Percentiles rank a stretch among this genome's conserved stretches.
These are phyloP conservation scores for Hevea brasiliensis DNA, from an alignment of 345 rosid species.

Conservation along the genomic window DNA sequence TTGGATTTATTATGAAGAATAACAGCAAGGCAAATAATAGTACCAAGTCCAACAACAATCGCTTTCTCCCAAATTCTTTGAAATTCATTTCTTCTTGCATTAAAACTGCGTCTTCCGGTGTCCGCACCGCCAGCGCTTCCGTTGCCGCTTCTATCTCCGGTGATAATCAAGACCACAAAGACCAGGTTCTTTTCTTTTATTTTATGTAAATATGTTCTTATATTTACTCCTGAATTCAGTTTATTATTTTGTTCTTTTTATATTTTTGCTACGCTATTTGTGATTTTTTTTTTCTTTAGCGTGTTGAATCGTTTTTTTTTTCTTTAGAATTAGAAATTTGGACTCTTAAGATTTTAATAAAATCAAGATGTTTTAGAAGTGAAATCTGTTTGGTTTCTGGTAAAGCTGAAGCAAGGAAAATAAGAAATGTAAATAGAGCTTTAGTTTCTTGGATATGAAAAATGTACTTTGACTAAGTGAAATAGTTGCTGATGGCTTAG, in stretches of 20 bases:
- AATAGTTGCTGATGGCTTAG: neutral
- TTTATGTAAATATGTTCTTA: too few species aligned
- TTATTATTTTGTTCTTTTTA: too few species aligned
- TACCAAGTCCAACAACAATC: conserved; percentile 31
- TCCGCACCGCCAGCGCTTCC: conserved; percentile 79
- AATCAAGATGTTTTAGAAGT: neutral
- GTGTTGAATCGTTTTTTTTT: too few species aligned
- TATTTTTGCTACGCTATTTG: too few species aligned
- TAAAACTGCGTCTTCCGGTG: conserved; percentile 92
- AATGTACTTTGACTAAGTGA: neutral
- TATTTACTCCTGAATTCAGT: too few species aligned
- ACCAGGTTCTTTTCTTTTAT: conserved; percentile 55
- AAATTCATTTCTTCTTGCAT: conserved; percentile 85
- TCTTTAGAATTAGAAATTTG: too few species aligned
- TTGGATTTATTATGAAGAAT: conserved; percentile 60
- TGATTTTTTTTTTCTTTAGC: too few species aligned
- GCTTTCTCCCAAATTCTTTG: conserved; percentile 71
- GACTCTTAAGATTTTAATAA: neutral
- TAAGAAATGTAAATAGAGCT: neutral
- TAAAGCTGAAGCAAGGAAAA: conserved; percentile 7
- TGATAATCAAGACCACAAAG: conserved; percentile 56
- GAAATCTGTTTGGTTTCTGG: conserved; percentile 19
- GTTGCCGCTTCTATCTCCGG: conserved; percentile 81
- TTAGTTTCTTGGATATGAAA: neutral
- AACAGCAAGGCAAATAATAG: conserved; percentile 33